phyloP scores from a whole-genome alignment of 768 basidiomycete genomes.

The Mycena rosella region DNA sequence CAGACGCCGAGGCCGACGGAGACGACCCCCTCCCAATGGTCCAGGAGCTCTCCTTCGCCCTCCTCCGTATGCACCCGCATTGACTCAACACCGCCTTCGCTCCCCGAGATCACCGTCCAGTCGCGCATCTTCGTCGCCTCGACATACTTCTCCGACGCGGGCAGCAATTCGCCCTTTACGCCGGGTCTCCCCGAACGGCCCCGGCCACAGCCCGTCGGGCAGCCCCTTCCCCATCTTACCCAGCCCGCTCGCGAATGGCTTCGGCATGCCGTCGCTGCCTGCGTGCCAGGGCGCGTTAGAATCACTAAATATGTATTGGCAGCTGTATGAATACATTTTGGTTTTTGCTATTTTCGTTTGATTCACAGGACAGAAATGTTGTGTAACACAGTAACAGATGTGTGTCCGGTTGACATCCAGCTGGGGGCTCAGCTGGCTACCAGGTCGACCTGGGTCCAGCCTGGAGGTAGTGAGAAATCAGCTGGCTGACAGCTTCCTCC shows the following conservation, averaged over 20 bases:
- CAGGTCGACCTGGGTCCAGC: too few species aligned
- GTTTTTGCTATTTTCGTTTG: too few species aligned
- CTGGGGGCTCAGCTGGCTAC: too few species aligned
- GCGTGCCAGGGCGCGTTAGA: conserved; percentile 26
- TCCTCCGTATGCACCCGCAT: conserved; percentile 55
- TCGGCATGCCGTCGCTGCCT: conserved; percentile 36
- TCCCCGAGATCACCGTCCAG: conserved; percentile 65
- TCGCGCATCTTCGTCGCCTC: conserved; percentile 57
- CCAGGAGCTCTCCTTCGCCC: conserved; percentile 53
- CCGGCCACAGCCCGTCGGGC: conserved; percentile 39
- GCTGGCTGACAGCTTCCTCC: too few species aligned
- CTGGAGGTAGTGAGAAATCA: too few species aligned
- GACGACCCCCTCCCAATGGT: conserved; percentile 23
- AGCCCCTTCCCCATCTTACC: conserved; percentile 53
- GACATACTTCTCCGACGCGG: conserved; percentile 37
- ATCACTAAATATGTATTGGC: too few species aligned
- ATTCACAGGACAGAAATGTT: too few species aligned
- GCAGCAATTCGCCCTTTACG: conserved; percentile 26
- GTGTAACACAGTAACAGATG: too few species aligned
- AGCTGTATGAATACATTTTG: too few species aligned
- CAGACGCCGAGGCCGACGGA: conserved; percentile 14
- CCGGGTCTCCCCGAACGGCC: conserved; percentile 24
- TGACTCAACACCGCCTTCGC: conserved; percentile 62
- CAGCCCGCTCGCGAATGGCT: conserved; percentile 56
- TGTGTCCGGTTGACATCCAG: too few species aligned